Base-by-base conservation (phyloP, 768 basidiomycete genomes). In the Suillus weaverae region DNA sequence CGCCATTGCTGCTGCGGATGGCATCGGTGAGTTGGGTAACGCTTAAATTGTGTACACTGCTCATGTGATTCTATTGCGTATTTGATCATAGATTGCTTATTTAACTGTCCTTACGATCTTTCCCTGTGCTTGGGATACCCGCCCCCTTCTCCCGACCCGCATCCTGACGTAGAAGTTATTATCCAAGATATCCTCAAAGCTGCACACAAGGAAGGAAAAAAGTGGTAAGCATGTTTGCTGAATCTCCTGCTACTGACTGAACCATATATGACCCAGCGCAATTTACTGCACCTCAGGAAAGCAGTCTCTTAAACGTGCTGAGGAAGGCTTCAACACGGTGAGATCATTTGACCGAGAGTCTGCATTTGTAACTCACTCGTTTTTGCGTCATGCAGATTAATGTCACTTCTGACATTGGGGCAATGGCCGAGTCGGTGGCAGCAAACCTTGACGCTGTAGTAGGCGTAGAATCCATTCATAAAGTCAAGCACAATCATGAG, bases 61-160 rank as follows among this genome's bases (percentile, higher is more conserved):
- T 61, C 0, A 36, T 30, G 4, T 16, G 18, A 3, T 13, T 61
- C 64, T 22, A 69, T 30, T 3, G 36, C 38, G 33, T 33, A 8
- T 33, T 38, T 5, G 22, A 13, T 43, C 38, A 54, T 30, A 83
- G 84, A 86, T 65, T 80, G 82, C 16, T 74, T 88, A 26, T 87
- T 88, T 74, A 84, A 90, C 61, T 88, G 89, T 4, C 89, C 88
- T 4, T 90, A 85, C 66, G 89, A 90, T 70, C 80, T 90, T 48
- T 90, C 89, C 2, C 79, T 88, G 60, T 81, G 83, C 1, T 77
- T 88, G 33, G 88, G 88, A 41, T 85, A 83, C 70, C 82, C 85
- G 1, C 74, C 85, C 6, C 89, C 89, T 18, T 81, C 83, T 36
- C 89, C 88, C 0, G 85, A 89, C 67, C 86, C 87, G 0, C 85